These are phyloP conservation scores for Corymbia calophylla DNA, from an alignment of 441 rosid genomes.

Conservation along the genomic window DNA sequence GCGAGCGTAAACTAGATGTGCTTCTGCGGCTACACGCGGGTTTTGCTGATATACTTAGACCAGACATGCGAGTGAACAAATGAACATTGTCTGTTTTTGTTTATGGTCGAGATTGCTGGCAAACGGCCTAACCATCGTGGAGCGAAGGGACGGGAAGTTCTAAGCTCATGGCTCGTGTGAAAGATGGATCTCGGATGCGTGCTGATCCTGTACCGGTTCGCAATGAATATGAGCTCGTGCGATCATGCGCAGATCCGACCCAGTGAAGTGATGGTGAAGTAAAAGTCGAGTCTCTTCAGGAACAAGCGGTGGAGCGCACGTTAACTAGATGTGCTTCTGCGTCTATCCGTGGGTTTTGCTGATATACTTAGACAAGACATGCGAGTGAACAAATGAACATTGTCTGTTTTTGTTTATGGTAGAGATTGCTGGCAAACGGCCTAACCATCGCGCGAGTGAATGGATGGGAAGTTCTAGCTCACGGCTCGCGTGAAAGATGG, in stretches of 20 bases:
- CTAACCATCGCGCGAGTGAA: neutral
- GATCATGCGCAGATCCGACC: neutral
- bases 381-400: neutral
- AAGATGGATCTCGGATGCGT: no score
- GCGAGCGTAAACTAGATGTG: neutral
- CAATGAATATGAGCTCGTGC: neutral
- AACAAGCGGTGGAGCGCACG: neutral
- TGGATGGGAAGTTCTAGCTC: neutral
- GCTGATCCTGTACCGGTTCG: neutral
- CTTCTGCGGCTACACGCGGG: neutral
- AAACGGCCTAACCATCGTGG: neutral
- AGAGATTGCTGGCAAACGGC: neutral
- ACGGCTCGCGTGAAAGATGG: neutral
- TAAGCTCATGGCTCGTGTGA: no score
- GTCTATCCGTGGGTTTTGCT: neutral
- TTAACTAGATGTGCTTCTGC: neutral
- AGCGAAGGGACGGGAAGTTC: no score
- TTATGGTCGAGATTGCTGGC: neutral
- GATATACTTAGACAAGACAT: neutral
- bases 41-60: neutral
- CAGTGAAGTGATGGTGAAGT: neutral
- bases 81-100: neutral
- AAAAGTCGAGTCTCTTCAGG: neutral
- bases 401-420: neutral
- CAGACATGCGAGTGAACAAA: neutral